Percentiles rank a stretch among this genome's conserved stretches.
phyloP scores from a whole-genome alignment of 2,329 filamentous ascomycete species.

The Penicillium verrucosum region DNA sequence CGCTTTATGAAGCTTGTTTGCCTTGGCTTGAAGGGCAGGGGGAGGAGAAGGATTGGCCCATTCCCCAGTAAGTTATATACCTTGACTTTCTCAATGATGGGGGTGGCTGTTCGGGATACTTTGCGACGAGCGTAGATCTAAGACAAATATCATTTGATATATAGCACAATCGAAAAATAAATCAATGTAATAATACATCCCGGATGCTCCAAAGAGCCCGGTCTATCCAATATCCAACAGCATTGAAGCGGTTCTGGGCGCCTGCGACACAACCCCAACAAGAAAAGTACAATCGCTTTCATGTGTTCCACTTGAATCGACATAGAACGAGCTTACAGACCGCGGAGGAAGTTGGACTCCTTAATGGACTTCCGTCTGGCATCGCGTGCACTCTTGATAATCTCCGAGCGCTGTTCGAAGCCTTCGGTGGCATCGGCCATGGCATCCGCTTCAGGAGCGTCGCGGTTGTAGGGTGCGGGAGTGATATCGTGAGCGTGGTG shows the following conservation, averaged over 20 bases:
- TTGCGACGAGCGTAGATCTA: background rate
- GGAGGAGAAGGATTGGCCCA: conserved; percentile 33
- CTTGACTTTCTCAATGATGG: background rate
- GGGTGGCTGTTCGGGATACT: background rate
- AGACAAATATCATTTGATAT: conserved; percentile 22
- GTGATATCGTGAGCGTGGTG: conserved; percentile 47
- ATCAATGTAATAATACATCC: conserved; percentile 35
- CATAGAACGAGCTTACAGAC: conserved; percentile 34
- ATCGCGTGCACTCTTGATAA: conserved; percentile 45
- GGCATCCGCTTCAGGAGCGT: conserved; percentile 20
- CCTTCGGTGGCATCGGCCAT: conserved; percentile 37
- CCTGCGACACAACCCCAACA: conserved; percentile 4
- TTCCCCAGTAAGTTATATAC: conserved; percentile 11
- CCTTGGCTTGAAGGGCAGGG: conserved; percentile 35
- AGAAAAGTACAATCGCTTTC: conserved; percentile 12
- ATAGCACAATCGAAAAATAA: conserved; percentile 25
- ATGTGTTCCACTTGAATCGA: conserved; percentile 2
- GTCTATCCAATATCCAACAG: conserved; percentile 16
- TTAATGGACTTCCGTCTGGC: conserved; percentile 47
- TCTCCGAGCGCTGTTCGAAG: conserved; percentile 38
- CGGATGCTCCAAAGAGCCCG: conserved; percentile 3
- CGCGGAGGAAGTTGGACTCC: conserved; percentile 49
- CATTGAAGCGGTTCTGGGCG: conserved; percentile 8
- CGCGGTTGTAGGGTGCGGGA: conserved; percentile 35
- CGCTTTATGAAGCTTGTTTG: conserved; percentile 30